Evolutionary conservation across 2,329 filamentous ascomycete species (phyloP).

Genomic region (Calonectria pseudoturangicola): DNA sequence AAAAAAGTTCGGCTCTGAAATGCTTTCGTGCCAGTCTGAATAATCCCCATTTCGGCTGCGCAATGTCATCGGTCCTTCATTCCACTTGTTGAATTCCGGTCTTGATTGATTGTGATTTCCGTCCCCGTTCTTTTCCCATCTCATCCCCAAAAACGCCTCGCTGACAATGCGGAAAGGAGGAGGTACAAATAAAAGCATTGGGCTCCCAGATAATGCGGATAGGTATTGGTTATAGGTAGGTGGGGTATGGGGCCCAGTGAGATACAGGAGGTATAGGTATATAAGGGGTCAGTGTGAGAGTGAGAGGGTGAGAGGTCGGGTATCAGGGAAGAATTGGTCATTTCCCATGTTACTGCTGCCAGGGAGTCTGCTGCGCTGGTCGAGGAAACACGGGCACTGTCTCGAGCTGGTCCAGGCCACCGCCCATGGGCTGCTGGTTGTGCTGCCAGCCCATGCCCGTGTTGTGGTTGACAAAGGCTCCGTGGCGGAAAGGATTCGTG

Average conservation of each 20-base stretch:
- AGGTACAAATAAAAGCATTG: constrained; percentile 47
- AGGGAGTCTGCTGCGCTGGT: constrained; percentile 78
- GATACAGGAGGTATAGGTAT: constrained; percentile 13
- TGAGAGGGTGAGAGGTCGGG: neutral
- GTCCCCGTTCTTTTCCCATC: constrained; percentile 49
- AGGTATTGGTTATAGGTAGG: constrained; percentile 26
- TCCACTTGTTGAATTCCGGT: constrained; percentile 18
- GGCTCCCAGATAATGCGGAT: constrained; percentile 8
- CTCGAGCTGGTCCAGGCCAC: constrained; percentile 84
- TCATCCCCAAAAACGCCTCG: constrained; percentile 58
- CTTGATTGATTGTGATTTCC: constrained; percentile 17
- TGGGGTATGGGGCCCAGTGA: constrained; percentile 28
- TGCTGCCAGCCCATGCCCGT: constrained; percentile 94
- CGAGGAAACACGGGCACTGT: constrained; percentile 92
- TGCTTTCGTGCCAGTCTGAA: constrained; percentile 27
- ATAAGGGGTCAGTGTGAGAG: constrained; percentile 15
- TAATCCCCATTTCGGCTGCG: neutral
- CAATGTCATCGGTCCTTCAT: constrained; percentile 24
- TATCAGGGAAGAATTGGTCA: neutral
- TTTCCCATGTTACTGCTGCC: constrained; percentile 68
- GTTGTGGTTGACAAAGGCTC: constrained; percentile 90
- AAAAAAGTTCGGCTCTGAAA: constrained; percentile 26
- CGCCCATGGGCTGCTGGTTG: constrained; percentile 85
- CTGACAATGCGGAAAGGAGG: constrained; percentile 57
- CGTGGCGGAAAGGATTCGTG: constrained; percentile 96